Percentiles rank a stretch among this genome's conserved stretches.
Evolutionary conservation across 2,329 filamentous ascomycete species (phyloP).

Genomic region (Tolypocladium sp.): DNA sequence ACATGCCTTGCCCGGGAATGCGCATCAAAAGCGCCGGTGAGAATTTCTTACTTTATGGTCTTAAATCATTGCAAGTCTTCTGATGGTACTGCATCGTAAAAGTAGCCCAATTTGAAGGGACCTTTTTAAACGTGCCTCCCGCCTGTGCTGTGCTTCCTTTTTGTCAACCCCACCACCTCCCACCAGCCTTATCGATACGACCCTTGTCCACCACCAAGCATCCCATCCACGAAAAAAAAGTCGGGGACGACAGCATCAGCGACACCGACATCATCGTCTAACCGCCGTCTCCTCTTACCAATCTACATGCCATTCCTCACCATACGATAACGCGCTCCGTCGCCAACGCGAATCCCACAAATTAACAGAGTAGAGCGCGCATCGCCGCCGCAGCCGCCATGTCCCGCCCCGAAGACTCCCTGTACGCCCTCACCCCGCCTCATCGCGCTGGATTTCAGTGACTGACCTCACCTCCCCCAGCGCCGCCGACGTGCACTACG

Average conservation of each 20-base stretch:
- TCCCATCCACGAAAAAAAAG: not conserved
- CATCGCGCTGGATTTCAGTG: not conserved
- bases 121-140: no score
- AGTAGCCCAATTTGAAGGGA: no score
- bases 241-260: not conserved
- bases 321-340: not conserved
- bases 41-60: no score
- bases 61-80: no score
- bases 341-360: no score
- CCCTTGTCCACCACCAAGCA: not conserved
- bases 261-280: not conserved
- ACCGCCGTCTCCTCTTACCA: not conserved
- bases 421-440: conserved; percentile 44
- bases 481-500: conserved; percentile 94
- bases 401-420: conserved; percentile 93
- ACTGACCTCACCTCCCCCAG: conserved; percentile 31
- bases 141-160: not conserved
- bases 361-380: not conserved
- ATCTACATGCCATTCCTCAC: not conserved
- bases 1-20: no score
- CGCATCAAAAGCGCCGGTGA: no score
- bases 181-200: not conserved
- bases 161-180: not conserved
- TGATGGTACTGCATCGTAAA: no score
- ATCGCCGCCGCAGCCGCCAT: conserved; percentile 43